phyloP scores from a whole-genome alignment of 352 stramenopile species.

The Phytophthora foliorum region DNA sequence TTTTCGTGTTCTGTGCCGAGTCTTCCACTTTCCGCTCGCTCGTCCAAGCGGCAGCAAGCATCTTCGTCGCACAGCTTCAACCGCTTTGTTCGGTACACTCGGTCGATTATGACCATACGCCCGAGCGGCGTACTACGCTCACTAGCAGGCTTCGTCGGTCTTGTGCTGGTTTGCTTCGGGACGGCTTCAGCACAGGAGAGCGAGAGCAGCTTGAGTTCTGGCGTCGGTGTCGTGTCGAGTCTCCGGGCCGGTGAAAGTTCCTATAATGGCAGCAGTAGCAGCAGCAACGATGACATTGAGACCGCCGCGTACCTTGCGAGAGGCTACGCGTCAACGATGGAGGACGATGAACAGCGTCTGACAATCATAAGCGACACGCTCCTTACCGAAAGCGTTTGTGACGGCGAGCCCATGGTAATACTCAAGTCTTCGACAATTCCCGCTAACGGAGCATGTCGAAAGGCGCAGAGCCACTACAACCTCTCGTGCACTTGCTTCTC shows the following conservation, averaged over 20 bases:
- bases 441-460: constrained; percentile 47
- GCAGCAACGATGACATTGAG: constrained; percentile 14
- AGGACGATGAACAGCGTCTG: constrained; percentile 40
- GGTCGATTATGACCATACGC: constrained; percentile 37
- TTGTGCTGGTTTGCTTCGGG: constrained; percentile 10
- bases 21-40: constrained; percentile 19
- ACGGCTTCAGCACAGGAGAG: constrained; percentile 17
- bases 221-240: neutral
- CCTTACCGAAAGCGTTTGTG: constrained; percentile 46
- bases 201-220: neutral
- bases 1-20: constrained; percentile 7
- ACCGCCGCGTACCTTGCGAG: constrained; percentile 41
- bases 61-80: constrained; percentile 27
- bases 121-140: constrained; percentile 33
- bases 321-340: constrained; percentile 42
- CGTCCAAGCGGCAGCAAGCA: constrained; percentile 15
- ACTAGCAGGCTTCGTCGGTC: constrained; percentile 18
- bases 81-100: constrained; percentile 47
- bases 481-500: constrained; percentile 57
- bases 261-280: constrained; percentile 12
- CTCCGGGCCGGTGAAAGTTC: neutral
- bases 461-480: constrained; percentile 42
- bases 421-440: constrained; percentile 37
- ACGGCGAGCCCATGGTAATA: constrained; percentile 47
- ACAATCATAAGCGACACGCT: constrained; percentile 44